These are phyloP conservation scores for Podospora australis DNA, from an alignment of 495 filamentous ascomycete genomes.

Conservation along the genomic window DNA sequence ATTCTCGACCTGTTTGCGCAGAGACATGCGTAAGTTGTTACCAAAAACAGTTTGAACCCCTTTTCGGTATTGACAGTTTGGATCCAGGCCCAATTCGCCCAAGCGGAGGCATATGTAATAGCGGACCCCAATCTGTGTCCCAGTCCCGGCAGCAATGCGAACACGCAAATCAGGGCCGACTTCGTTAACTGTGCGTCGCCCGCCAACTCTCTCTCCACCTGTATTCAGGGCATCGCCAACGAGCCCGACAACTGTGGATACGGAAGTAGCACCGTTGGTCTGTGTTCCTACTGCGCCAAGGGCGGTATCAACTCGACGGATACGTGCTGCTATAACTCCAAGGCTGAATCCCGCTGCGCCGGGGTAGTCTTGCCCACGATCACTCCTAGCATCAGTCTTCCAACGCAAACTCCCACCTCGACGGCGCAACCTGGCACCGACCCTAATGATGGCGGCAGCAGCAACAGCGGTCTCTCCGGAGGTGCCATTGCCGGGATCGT, in stretches of 20 bases:
- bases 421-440: constrained; percentile 42
- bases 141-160: constrained; percentile 53
- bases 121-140: constrained; percentile 69
- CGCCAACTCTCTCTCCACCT: constrained; percentile 63
- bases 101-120: constrained; percentile 78
- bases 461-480: constrained; percentile 55
- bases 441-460: constrained; percentile 22
- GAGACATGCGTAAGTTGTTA: constrained; percentile 69
- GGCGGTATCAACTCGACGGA: constrained; percentile 88
- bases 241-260: constrained; percentile 88
- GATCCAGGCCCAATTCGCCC: constrained; percentile 70
- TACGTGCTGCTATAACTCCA: constrained; percentile 85
- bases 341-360: constrained; percentile 61
- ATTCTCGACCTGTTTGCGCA: constrained; percentile 78
- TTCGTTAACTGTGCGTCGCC: constrained; percentile 86
- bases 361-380: constrained; percentile 69
- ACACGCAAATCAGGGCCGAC: constrained; percentile 79
- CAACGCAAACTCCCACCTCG: constrained; percentile 36
- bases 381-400: constrained; percentile 57
- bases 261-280: constrained; percentile 66
- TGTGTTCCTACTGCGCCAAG: constrained; percentile 79
- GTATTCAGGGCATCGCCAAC: constrained; percentile 70
- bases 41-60: background rate
- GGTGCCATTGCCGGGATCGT: constrained; percentile 89
- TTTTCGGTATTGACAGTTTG: constrained; percentile 20